Conservation (phyloP, 164 flowering plant genomes). For the Dillenia turbinata region DNA sequence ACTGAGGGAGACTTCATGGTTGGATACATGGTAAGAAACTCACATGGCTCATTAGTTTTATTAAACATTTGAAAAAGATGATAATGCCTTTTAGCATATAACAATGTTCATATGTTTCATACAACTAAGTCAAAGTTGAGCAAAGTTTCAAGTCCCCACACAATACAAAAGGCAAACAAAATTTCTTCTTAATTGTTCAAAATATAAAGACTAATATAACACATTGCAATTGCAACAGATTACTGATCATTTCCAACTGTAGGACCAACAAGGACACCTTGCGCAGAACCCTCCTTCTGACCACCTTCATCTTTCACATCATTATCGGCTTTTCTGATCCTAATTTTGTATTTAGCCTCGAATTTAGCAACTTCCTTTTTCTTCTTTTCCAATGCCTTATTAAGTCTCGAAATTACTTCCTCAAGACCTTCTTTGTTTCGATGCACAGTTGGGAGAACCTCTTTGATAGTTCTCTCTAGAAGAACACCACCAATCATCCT, state of each 20-base stretch:
- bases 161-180: neutral
- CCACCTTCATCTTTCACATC: constrained; percentile 53
- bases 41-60: no score
- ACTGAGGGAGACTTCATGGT: no score
- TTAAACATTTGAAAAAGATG: no score
- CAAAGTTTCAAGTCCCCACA: no score
- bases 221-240: neutral
- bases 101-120: no score
- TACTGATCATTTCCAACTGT: constrained; percentile 29
- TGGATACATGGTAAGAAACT: no score
- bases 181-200: neutral
- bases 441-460: constrained; percentile 88
- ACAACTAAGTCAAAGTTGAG: no score
- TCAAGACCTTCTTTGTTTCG: constrained; percentile 87
- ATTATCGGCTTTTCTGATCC: constrained; percentile 55
- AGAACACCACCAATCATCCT: constrained; percentile 96
- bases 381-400: constrained; percentile 81
- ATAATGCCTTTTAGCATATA: no score
- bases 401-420: constrained; percentile 73
- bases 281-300: constrained; percentile 74
- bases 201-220: neutral
- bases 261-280: constrained; percentile 91
- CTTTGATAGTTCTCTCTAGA: constrained; percentile 87
- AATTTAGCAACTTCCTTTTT: constrained; percentile 71
- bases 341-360: constrained; percentile 77